Conservation (phyloP, 441 rosid genomes). For the Populus hybrid region DNA sequence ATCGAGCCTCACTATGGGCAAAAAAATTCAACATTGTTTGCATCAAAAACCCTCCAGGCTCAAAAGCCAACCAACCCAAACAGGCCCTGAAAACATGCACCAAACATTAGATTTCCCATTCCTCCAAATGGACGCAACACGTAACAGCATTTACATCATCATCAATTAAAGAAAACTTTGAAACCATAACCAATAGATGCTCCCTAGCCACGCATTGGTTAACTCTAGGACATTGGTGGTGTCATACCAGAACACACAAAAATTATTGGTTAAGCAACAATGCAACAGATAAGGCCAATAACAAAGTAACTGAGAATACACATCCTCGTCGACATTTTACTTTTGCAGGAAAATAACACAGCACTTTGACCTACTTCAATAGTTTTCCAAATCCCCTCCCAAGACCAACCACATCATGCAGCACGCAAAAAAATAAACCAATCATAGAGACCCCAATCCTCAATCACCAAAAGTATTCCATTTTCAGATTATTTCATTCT, state of each 20-base stretch:
- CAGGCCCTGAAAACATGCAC: slow-evolving; percentile 64
- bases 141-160: not conserved
- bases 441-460: not conserved
- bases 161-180: too few relatives aligned
- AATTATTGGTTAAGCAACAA: not conserved
- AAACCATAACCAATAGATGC: not conserved
- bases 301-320: not conserved
- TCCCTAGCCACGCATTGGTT: too few relatives aligned
- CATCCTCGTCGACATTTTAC: not conserved
- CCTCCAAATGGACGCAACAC: not conserved
- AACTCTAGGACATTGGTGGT: too few relatives aligned
- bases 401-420: too few relatives aligned
- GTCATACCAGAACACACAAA: too few relatives aligned
- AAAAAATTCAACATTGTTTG: slow-evolving; percentile 55
- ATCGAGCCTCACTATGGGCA: slow-evolving; percentile 82
- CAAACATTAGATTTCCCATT: slow-evolving; percentile 24
- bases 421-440: not conserved
- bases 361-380: not conserved
- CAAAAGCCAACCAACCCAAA: slow-evolving; percentile 97
- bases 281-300: not conserved
- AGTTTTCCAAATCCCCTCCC: not conserved
- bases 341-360: not conserved
- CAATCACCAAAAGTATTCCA: not conserved
- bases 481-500: not conserved
- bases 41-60: slow-evolving; percentile 88